phyloP scores from a whole-genome alignment of 192 early-diverging fungal species.

The Linderina pennispora region DNA sequence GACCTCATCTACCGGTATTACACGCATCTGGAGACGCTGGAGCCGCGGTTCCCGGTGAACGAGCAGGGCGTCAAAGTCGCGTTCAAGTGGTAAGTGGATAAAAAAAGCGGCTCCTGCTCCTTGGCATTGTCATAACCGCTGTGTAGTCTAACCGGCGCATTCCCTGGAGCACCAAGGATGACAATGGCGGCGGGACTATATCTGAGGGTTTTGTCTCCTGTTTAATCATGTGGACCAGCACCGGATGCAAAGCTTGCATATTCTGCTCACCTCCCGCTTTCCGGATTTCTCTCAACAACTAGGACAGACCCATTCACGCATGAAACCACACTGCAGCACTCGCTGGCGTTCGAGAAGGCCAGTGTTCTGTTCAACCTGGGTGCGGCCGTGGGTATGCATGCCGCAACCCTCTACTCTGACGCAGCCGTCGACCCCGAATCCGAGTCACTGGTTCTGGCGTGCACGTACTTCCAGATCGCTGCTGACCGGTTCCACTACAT shows the following conservation, averaged over 20 bases:
- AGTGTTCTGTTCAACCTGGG: conserved; percentile 94
- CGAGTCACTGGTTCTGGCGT: conserved; percentile 70
- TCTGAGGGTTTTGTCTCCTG: too few species aligned
- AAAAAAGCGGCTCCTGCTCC: too few species aligned
- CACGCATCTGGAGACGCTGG: conserved; percentile 91
- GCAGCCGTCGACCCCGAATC: conserved; percentile 43
- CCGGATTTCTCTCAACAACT: conserved; percentile 3
- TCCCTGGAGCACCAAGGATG: too few species aligned
- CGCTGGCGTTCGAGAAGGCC: conserved; percentile 96
- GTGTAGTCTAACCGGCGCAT: too few species aligned
- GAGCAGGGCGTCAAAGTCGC: conserved; percentile 83
- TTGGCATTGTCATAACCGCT: too few species aligned
- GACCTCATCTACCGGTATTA: conserved; percentile 96
- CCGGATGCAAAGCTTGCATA: too few species aligned
- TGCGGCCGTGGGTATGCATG: conserved; percentile 57
- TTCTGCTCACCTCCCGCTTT: too few species aligned
- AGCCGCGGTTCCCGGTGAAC: conserved; percentile 89
- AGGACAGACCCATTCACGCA: conserved; percentile 79
- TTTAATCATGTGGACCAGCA: too few species aligned
- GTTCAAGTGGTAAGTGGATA: conserved; percentile 81
- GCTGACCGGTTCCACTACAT: conserved; percentile 95
- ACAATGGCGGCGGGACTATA: too few species aligned
- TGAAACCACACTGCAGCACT: conserved; percentile 76
- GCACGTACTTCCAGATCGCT: conserved; percentile 87
- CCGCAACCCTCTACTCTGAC: conserved; percentile 35